Conservation (phyloP, 331 rosid genomes). For the Malus hybrid region DNA sequence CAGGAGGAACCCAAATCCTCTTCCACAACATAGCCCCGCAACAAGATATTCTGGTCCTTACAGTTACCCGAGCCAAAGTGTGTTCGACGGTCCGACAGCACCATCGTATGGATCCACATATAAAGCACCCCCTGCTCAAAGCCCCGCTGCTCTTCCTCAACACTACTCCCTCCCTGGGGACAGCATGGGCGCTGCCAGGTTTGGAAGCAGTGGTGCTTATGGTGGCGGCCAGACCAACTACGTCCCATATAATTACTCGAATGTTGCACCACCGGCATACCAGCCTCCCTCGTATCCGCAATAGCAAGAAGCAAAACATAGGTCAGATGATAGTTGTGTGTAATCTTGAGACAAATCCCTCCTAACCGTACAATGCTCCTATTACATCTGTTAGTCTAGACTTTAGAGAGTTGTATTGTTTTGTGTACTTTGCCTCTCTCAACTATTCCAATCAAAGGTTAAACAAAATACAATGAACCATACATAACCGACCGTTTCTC, state of each 20-base stretch:
- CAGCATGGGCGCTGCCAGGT: slow-evolving; percentile 30
- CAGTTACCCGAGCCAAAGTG: slow-evolving; percentile 41
- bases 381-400: too few relatives aligned
- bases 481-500: too few relatives aligned
- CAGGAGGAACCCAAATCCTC: slow-evolving; percentile 48
- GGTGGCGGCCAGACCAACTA: slow-evolving; percentile 48
- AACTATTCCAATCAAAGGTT: too few relatives aligned
- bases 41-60: slow-evolving; percentile 50
- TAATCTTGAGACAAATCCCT: too few relatives aligned
- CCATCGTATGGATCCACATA: slow-evolving; percentile 44
- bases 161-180: slow-evolving; percentile 43
- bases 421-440: too few relatives aligned
- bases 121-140: slow-evolving; percentile 42
- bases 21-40: slow-evolving; percentile 51
- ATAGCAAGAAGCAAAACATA: slow-evolving; percentile 20
- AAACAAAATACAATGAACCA: too few relatives aligned
- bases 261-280: slow-evolving; percentile 39
- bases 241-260: slow-evolving; percentile 41
- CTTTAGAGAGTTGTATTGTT: too few relatives aligned
- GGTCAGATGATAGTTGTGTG: neutral
- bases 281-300: slow-evolving; percentile 40
- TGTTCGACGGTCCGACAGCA: slow-evolving; percentile 38
- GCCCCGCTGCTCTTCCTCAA: slow-evolving; percentile 54
- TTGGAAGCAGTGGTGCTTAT: slow-evolving; percentile 36
- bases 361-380: too few relatives aligned